Conservation (phyloP, 2,329 filamentous ascomycete genomes). For the Cytospora mali region DNA sequence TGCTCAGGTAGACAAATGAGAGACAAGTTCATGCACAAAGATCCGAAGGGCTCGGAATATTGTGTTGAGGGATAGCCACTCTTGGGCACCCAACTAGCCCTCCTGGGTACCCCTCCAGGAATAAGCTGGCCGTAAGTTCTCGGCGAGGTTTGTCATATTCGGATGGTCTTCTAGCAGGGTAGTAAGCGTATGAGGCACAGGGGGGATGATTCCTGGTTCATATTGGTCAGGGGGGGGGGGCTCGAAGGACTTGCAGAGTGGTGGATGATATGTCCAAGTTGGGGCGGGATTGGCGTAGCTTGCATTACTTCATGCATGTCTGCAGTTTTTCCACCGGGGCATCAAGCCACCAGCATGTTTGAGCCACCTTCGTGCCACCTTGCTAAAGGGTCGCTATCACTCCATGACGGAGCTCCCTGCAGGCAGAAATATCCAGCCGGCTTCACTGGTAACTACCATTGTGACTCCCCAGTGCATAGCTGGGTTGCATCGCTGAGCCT, state of each 20-base stretch:
- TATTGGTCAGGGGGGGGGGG: not conserved
- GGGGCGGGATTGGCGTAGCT: not conserved
- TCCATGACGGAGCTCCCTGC: not conserved
- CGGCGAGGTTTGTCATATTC: not conserved
- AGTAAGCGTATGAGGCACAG: not conserved
- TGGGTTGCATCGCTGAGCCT: too few relatives aligned
- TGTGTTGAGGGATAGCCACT: not conserved
- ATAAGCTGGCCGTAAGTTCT: not conserved
- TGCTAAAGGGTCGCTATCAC: not conserved
- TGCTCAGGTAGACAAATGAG: not conserved
- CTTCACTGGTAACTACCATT: not conserved
- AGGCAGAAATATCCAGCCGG: not conserved
- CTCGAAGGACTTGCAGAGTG: not conserved
- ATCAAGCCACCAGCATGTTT: not conserved
- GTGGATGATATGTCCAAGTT: not conserved
- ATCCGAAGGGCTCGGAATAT: not conserved
- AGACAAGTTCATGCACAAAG: not conserved
- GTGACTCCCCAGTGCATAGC: not conserved
- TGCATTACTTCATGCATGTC: not conserved
- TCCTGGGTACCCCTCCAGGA: too few relatives aligned
- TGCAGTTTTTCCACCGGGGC: not conserved
- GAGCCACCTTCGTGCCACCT: not conserved
- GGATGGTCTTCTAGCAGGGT: not conserved
- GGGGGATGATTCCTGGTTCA: not conserved
- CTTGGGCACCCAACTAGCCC: not conserved